A percentile compares a stretch with the other conserved stretches of the same genome.
These are phyloP conservation scores for Novymonas esmeraldas DNA, from an alignment of 208 protist genomes.

Conservation along the genomic window DNA sequence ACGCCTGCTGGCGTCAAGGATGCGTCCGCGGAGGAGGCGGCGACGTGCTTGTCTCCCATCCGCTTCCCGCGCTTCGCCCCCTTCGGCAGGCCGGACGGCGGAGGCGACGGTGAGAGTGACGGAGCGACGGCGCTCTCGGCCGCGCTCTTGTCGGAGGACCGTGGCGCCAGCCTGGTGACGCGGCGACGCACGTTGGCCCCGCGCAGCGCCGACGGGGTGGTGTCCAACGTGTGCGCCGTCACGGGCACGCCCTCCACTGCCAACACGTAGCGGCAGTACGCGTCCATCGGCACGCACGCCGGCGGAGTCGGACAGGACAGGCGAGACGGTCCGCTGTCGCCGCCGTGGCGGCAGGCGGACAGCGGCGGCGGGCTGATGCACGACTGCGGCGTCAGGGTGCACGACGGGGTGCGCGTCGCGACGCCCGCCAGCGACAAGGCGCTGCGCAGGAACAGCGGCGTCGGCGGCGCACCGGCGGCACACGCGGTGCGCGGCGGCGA, in stretches of 20 bases:
- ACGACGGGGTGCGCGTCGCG: constrained; percentile 13
- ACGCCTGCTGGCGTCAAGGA: neutral
- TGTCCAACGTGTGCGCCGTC: neutral
- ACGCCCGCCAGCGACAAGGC: constrained; percentile 31
- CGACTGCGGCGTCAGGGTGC: constrained; percentile 29
- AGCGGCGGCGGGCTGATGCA: constrained; percentile 15
- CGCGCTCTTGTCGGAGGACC: neutral
- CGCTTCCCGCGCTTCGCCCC: constrained; percentile 1
- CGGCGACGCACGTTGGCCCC: neutral
- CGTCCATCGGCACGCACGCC: constrained; percentile 49
- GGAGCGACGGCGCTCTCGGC: neutral
- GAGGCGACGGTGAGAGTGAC: constrained; percentile 3
- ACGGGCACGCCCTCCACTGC: constrained; percentile 26
- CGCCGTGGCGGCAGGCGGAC: constrained; percentile 1
- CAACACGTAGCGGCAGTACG: constrained; percentile 64
- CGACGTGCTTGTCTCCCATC: neutral
- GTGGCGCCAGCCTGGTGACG: neutral
- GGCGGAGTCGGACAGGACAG: constrained; percentile 23
- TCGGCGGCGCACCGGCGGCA: neutral
- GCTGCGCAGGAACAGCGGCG: constrained; percentile 27
- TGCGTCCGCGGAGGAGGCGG: neutral
- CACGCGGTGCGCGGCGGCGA: too few relatives aligned
- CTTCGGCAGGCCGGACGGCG: neutral
- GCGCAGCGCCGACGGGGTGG: neutral
- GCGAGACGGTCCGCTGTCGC: neutral